phyloP scores from a whole-genome alignment of 73 alveolate species.

The Paramecium bursaria region DNA sequence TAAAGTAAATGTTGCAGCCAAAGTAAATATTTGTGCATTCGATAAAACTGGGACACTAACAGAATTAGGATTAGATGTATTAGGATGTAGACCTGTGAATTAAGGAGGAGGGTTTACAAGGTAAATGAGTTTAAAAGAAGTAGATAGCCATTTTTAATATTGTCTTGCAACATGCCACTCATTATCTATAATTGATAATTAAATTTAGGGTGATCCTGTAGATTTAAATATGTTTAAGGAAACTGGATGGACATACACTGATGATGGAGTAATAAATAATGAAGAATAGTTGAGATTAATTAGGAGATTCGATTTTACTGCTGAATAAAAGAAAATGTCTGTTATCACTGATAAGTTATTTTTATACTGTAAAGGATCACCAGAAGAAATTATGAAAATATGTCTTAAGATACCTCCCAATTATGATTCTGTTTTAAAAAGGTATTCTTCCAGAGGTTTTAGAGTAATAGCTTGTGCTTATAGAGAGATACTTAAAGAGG shows the following conservation, averaged over 20 bases:
- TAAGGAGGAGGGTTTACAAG: conserved; percentile 62
- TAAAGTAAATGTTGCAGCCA: conserved; percentile 91
- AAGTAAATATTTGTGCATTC: conserved; percentile 73
- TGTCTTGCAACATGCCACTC: conserved; percentile 89
- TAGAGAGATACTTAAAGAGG: conserved; percentile 65
- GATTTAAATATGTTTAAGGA: conserved; percentile 90
- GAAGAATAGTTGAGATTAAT: conserved; percentile 62
- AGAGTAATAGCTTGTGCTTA: conserved; percentile 86
- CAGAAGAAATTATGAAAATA: conserved; percentile 85
- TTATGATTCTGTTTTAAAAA: conserved; percentile 76
- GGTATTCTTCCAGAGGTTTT: conserved; percentile 81
- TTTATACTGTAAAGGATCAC: conserved; percentile 89
- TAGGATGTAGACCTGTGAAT: conserved; percentile 72
- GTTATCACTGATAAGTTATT: conserved; percentile 72
- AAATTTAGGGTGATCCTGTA: conserved; percentile 91
- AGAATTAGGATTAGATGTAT: conserved; percentile 83
- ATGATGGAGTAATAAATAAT: conserved; percentile 68
- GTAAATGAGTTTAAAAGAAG: conserved; percentile 40
- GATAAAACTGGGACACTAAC: conserved; percentile 96
- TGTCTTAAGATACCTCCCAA: conserved; percentile 76
- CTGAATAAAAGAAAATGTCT: conserved; percentile 86
- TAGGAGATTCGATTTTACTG: conserved; percentile 84
- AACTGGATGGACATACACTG: conserved; percentile 78
- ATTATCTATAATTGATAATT: conserved; percentile 73
- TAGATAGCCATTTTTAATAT: conserved; percentile 64